Conservation (phyloP, 2,329 filamentous ascomycete species). For the Dactylellina haptotyla region DNA sequence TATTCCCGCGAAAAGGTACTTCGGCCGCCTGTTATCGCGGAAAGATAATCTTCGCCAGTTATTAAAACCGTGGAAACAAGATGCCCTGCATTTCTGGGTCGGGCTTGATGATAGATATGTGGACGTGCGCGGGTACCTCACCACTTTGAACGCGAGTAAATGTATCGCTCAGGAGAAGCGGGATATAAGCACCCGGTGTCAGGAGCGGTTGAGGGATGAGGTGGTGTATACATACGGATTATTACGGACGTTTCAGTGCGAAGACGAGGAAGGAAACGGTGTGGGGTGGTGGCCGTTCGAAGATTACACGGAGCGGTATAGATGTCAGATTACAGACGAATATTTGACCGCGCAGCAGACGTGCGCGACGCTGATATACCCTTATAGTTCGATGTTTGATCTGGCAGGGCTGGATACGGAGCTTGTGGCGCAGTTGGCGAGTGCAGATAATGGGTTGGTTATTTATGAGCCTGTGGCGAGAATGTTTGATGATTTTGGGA, state of each 20-base stretch:
- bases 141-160: conserved; percentile 4
- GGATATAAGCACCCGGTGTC: neutral
- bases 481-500: conserved; percentile 24
- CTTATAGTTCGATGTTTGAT: conserved; percentile 35
- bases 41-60: conserved; percentile 1
- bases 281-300: no score
- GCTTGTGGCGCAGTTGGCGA: neutral
- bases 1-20: conserved; percentile 14
- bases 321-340: conserved; percentile 36
- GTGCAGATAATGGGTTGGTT: conserved; percentile 12
- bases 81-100: conserved; percentile 36
- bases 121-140: neutral
- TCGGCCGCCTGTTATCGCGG: neutral
- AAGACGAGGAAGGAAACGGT: no score
- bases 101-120: neutral
- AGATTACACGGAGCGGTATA: conserved; percentile 13
- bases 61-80: conserved; percentile 29
- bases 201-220: conserved; percentile 4
- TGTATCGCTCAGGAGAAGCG: conserved; percentile 18
- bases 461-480: conserved; percentile 14
- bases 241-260: neutral
- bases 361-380: conserved; percentile 20
- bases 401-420: neutral
- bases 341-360: conserved; percentile 9
- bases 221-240: conserved; percentile 7